Percentiles rank a stretch among this genome's conserved stretches.
Conservation (phyloP, 2,329 filamentous ascomycete species). For the Colletotrichum coccodes region DNA sequence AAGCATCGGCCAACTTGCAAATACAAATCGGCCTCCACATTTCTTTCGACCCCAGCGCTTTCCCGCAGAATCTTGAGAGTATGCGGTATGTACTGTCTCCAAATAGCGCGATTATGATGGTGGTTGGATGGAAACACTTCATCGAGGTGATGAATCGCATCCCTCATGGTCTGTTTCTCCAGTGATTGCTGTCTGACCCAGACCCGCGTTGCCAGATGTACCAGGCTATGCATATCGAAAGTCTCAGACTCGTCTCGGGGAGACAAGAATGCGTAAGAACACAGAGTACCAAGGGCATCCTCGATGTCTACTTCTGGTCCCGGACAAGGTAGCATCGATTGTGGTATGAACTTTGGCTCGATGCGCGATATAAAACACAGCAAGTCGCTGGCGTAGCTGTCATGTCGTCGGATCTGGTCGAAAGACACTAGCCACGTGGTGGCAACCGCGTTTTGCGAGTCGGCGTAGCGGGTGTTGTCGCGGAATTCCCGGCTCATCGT, state of each 20-base stretch:
- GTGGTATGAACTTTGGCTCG: slow-evolving; percentile 47
- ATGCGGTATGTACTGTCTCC: slow-evolving; percentile 38
- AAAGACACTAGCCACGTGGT: slow-evolving; percentile 52
- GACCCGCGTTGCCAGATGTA: slow-evolving; percentile 37
- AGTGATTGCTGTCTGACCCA: slow-evolving; percentile 35
- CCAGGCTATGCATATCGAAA: slow-evolving; percentile 43
- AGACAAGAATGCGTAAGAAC: slow-evolving; percentile 39
- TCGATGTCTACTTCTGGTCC: slow-evolving; percentile 24
- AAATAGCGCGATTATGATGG: slow-evolving; percentile 20
- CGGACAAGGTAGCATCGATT: slow-evolving; percentile 40
- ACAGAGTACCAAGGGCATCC: slow-evolving; percentile 39
- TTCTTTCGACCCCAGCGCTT: slow-evolving; percentile 4
- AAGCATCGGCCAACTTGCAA: slow-evolving; percentile 33
- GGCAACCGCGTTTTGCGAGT: slow-evolving; percentile 43
- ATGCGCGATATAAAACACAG: slow-evolving; percentile 50
- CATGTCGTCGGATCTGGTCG: slow-evolving; percentile 42
- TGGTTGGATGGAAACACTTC: neutral
- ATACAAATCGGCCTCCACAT: slow-evolving; percentile 30
- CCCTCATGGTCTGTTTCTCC: neutral
- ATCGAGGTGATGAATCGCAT: neutral
- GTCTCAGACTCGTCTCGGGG: slow-evolving; percentile 29
- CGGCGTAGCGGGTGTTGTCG: slow-evolving; percentile 43
- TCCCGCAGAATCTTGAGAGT: slow-evolving; percentile 30
- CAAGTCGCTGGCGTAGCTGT: slow-evolving; percentile 44
- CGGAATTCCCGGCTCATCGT: slow-evolving; percentile 45